These are phyloP conservation scores for Passiflora organensis DNA, from an alignment of 345 rosid genomes.

Conservation along the genomic window DNA sequence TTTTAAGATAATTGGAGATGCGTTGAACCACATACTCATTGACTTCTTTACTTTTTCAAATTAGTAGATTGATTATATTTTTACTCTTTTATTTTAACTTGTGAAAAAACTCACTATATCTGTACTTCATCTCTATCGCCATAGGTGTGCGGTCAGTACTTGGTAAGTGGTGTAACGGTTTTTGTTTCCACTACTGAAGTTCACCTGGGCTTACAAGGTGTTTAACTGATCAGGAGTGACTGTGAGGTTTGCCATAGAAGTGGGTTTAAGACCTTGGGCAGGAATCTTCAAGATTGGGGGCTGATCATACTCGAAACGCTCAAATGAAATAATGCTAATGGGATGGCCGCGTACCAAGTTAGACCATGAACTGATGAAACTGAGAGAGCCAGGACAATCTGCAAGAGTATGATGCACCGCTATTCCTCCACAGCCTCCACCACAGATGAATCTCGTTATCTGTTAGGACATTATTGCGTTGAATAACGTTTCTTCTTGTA, in stretches of 20 bases:
- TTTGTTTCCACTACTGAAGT: not conserved
- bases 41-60: conserved; percentile 11
- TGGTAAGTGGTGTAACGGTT: not conserved
- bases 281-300: not conserved
- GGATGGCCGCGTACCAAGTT: not conserved
- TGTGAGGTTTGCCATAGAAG: not conserved
- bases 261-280: not conserved
- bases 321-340: not conserved
- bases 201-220: not conserved
- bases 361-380: conserved; percentile 14
- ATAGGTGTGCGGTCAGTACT: conserved; percentile 11
- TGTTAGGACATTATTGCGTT: not conserved
- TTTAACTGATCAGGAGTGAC: not conserved
- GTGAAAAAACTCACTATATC: too few species aligned
- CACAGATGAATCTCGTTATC: not conserved
- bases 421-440: conserved; percentile 10
- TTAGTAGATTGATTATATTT: too few species aligned
- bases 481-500: too few species aligned
- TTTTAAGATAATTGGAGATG: not conserved
- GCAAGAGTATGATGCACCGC: not conserved
- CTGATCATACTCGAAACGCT: not conserved
- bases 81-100: too few species aligned
- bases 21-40: not conserved
- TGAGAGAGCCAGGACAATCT: not conserved
- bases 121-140: too few species aligned